phyloP scores from a whole-genome alignment of 2,329 filamentous ascomycete genomes.

The Aspergillus fructus region DNA sequence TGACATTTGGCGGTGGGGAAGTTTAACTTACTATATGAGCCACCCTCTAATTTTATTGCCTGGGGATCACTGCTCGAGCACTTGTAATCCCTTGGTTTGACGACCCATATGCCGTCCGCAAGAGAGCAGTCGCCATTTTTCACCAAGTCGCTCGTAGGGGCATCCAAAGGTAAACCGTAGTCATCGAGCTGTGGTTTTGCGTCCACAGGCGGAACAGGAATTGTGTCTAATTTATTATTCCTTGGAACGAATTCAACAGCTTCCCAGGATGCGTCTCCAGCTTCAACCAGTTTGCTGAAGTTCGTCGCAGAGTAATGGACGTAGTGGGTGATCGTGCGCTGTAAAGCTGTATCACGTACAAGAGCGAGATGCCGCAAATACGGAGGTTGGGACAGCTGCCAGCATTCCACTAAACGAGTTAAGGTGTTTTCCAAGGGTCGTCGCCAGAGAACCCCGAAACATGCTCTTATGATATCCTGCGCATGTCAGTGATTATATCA shows the following conservation, averaged over 20 bases:
- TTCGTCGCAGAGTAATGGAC: conserved; percentile 55
- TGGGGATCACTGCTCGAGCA: conserved; percentile 36
- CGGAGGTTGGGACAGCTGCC: conserved; percentile 58
- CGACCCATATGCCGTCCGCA: conserved; percentile 36
- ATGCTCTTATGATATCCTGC: conserved; percentile 41
- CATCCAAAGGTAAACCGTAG: conserved; percentile 48
- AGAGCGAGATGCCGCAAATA: conserved; percentile 58
- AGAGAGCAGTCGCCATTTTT: conserved; percentile 45
- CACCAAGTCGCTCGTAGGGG: conserved; percentile 34
- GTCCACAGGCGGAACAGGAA: conserved; percentile 30
- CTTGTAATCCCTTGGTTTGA: conserved; percentile 34
- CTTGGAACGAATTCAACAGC: conserved; percentile 45
- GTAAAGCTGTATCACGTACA: conserved; percentile 54
- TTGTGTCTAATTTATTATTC: conserved; percentile 29
- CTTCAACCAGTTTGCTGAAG: conserved; percentile 54
- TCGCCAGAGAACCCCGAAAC: conserved; percentile 54
- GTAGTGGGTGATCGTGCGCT: conserved; percentile 51
- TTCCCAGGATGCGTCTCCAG: conserved; percentile 53
- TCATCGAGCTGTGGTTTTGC: conserved; percentile 41
- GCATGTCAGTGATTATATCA: background rate
- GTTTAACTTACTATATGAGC: conserved; percentile 29
- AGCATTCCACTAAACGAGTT: conserved; percentile 54
- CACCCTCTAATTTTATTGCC: conserved; percentile 27
- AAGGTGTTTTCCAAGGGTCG: conserved; percentile 56
- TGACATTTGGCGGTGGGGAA: background rate